Evolutionary conservation across 2,329 filamentous ascomycete genomes (phyloP), one percentile per base, ranked within the genome.

Genomic region (Ophiocordyceps camponoti-floridani): DNA sequence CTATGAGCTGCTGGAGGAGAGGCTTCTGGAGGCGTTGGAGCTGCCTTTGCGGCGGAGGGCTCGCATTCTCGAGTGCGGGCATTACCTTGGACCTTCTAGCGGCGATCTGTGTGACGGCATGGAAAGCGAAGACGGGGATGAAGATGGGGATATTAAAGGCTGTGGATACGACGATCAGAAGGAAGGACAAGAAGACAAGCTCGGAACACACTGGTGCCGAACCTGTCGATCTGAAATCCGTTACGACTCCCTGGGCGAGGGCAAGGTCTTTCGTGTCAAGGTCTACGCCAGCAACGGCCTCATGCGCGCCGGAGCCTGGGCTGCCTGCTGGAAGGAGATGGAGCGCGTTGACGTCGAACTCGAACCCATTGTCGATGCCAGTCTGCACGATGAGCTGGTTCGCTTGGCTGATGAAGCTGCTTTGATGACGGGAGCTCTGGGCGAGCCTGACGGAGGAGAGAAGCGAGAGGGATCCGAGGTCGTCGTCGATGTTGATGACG

Each of bases 321-420:
- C 77, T 4, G 88, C 88, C 2, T 89, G 85, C 47, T 98, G 89
- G 89, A 83, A 77, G 52, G 89, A 96, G 62, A 98, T 98, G 91
- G 91, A 98, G 63, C 76, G 89, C n/a, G 85, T 96, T 0, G 91
- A 98, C 56, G 84, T 94, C 1, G 89, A 96, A 61, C 76, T 98
- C 44, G 77, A 84, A 53, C 83, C 91, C 4, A 74, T 80, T 55
- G 71, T 87, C 11, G 73, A 77, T 16, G 59, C 73, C 0, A 62
- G 67, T 1, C 56, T 81, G 12, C 70, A 77, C 45, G 69, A 71
- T 16, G 75, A 77, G 50, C 63, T 87, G 18, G 73, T 78, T 47
- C 64, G 63, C n/a, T 61, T 79, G 9, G 66, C 65, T 35, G 61
- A 63, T 33, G 61, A 63, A 23, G 23, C 23, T 23, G 8, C 7